phyloP scores from a whole-genome alignment of 768 basidiomycete species.

The Albatrellus ellisii region DNA sequence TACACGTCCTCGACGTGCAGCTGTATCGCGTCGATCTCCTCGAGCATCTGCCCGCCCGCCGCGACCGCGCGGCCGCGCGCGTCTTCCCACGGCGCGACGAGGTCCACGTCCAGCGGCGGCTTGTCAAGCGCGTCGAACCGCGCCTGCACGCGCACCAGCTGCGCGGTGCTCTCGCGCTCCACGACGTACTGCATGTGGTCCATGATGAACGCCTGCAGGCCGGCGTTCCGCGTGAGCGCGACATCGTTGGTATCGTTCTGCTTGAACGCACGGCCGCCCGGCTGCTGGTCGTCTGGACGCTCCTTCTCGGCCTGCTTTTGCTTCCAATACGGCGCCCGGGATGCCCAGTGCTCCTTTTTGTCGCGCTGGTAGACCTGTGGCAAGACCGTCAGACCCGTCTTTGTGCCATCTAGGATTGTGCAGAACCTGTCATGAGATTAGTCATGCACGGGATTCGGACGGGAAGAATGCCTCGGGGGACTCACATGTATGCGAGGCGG shows the following conservation, averaged over 20 bases:
- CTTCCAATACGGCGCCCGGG: slow-evolving; percentile 20
- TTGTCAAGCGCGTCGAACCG: slow-evolving; percentile 13
- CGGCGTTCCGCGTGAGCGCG: slow-evolving; percentile 9
- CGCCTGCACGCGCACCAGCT: slow-evolving; percentile 19
- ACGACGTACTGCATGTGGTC: slow-evolving; percentile 24
- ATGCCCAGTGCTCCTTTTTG: slow-evolving; percentile 13
- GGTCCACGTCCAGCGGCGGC: slow-evolving; percentile 15
- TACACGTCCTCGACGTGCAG: slow-evolving; percentile 24
- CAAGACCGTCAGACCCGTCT: slow-evolving; percentile 39
- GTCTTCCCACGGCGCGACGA: slow-evolving; percentile 26
- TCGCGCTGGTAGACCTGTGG: slow-evolving; percentile 17
- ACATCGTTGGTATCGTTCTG: slow-evolving; percentile 11
- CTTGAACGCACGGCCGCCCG: slow-evolving; percentile 21
- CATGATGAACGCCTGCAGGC: slow-evolving; percentile 28
- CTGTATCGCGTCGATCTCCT: slow-evolving; percentile 26
- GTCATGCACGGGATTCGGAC: neutral
- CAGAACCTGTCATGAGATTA: slow-evolving; percentile 27
- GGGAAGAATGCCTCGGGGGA: neutral
- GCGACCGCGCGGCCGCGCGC: slow-evolving; percentile 15
- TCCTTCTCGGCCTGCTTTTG: neutral
- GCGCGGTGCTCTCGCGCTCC: slow-evolving; percentile 13
- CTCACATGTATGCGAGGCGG: slow-evolving; percentile 41
- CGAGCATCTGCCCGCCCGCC: slow-evolving; percentile 13
- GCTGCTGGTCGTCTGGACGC: neutral
- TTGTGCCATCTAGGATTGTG: slow-evolving; percentile 44